phyloP scores from a whole-genome alignment of 331 rosid genomes.

The Quercus lobata region DNA sequence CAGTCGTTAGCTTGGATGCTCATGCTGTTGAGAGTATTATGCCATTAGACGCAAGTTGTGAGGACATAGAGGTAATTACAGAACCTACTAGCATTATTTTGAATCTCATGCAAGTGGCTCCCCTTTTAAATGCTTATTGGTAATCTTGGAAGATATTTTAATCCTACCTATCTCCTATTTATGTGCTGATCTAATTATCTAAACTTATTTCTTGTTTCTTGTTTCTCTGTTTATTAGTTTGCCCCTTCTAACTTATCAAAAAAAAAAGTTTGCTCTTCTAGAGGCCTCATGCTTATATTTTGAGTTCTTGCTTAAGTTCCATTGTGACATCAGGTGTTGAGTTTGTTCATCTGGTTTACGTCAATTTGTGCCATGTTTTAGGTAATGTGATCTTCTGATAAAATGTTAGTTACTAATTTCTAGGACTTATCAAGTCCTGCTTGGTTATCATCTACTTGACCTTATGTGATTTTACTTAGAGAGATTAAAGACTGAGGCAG shows the following conservation, averaged over 20 bases:
- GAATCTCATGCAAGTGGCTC: not conserved
- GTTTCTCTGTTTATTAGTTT: not conserved
- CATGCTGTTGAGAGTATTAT: slow-evolving; percentile 50
- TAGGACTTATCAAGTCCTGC: not conserved
- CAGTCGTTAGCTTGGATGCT: slow-evolving; percentile 52
- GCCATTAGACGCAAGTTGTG: slow-evolving; percentile 86
- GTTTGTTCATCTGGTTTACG: not conserved
- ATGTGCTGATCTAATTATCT: not conserved
- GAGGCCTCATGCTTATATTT: not conserved
- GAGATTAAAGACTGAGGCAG: not conserved
- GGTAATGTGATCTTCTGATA: not conserved
- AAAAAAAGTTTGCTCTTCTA: not conserved
- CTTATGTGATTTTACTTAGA: not conserved
- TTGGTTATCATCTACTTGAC: not conserved
- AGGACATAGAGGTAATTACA: slow-evolving; percentile 66
- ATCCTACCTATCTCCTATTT: not conserved
- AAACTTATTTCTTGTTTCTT: not conserved
- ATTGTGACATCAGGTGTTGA: not conserved
- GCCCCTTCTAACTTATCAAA: too few species aligned
- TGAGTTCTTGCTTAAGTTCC: not conserved
- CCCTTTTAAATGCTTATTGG: not conserved
- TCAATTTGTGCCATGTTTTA: not conserved
- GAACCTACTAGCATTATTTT: slow-evolving; percentile 9
- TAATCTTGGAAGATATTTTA: not conserved
- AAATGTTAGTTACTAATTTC: not conserved